Conservation (phyloP, 345 rosid genomes). For the Lumnitzera racemosa region DNA sequence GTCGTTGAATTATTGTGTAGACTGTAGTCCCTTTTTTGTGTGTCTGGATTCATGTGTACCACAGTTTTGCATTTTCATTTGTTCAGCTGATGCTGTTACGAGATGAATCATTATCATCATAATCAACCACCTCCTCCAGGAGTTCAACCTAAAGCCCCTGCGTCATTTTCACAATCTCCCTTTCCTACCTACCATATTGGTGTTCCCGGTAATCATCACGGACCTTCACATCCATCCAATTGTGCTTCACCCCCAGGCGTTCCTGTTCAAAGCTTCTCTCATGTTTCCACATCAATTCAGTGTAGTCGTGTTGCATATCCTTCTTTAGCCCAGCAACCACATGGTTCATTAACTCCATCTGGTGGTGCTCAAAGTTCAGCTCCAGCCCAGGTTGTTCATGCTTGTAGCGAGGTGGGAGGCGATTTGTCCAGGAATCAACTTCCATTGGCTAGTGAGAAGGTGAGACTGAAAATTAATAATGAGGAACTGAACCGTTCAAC, state of each 20-base stretch:
- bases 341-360: neutral
- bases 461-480: neutral
- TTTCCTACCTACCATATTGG: conserved; percentile 7
- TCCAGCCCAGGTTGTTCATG: neutral
- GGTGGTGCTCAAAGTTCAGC: neutral
- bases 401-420: neutral
- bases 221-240: conserved; percentile 2
- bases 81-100: too few relatives aligned
- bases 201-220: conserved; percentile 2
- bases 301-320: conserved; percentile 5
- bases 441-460: neutral
- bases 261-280: conserved; percentile 10
- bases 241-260: neutral
- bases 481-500: neutral
- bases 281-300: neutral
- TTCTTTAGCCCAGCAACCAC: neutral
- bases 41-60: too few relatives aligned
- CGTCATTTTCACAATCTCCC: conserved; percentile 2
- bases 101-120: neutral
- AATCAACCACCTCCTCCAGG: conserved; percentile 13
- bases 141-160: conserved; percentile 6
- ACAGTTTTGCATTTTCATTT: too few relatives aligned
- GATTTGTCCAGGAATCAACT: neutral
- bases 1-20: too few relatives aligned
- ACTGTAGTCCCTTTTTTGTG: too few relatives aligned